Evolutionary conservation across 2,329 filamentous ascomycete species (phyloP), one percentile per base, ranked within the genome.

Genomic region (Elsinoe perseae): DNA sequence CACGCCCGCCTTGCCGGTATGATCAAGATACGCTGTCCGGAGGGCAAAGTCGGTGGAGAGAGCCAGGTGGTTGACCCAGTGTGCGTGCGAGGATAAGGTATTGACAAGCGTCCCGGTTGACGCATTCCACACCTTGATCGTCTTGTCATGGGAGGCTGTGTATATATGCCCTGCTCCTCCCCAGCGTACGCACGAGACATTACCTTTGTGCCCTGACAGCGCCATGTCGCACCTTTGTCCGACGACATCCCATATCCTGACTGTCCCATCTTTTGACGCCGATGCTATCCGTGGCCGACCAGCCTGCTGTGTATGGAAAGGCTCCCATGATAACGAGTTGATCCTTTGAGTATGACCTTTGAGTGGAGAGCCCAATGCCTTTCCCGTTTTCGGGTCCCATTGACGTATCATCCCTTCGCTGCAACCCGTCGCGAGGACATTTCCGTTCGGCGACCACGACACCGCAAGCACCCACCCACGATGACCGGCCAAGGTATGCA

Each of bases 21-120:
- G 90, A 65, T 97, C 92, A 66, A 88, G 87, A 72, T 85, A 98
- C 1, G 82, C 85, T 0, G 91, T 96, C 50, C 90, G 81, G 32
- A 96, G 77, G 1, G 86, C 90, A 66, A 91, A 93, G 66, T 97
- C 93, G 3, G 90, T 96, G 0, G 90, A 96, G 3, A 98, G 79
- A 0, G 93, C 90, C 20, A 98, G 80, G 66, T 96, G 89, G 68
- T 98, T 98, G 27, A 98, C 88, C 83, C 92, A 95, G 68, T 97
- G 93, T 0, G 87, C 89, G 68, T 98, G 95, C 1, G 86, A 79
- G 18, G 81, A 82, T 7, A 97, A 75, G 0, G 86, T 91, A 69
- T 93, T 87, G 54, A 89, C 76, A 20, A 96, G 75, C 1, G 84
- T 89, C 27, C 92, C 93, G 61, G 86, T 84, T 36, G 79, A 78